Base-by-base conservation (phyloP, 2,329 filamentous ascomycete genomes). In the Fusarium miscanthi region DNA sequence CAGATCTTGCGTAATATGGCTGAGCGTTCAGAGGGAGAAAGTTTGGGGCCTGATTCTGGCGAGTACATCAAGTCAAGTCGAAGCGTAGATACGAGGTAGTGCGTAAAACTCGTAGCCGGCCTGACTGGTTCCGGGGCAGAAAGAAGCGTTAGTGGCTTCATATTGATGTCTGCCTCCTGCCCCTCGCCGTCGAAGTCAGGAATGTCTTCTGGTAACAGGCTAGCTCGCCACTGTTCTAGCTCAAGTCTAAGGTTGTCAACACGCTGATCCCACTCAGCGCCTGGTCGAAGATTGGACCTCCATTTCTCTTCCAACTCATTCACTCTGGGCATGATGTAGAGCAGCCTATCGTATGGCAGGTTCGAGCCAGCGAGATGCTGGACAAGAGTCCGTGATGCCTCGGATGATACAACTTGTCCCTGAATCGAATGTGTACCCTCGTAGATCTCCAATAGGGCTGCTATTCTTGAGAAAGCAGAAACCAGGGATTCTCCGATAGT, bases 271-370 rank as follows among this genome's bases (percentile, higher is more conserved):
- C 68, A 74, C 9, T 52, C 52, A 1, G 31, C n/a, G 3, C 61
- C 48, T 10, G 41, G 43, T 11, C 60, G 49, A 12, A 71, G 56
- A 25, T 62, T 70, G 0, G 43, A 57, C n/a, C 72, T 63, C 57
- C 68, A 74, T 7, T 74, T 66, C 16, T 74, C 71, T 19, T 74
- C 72, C 10, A 74, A 30, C 7, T 66, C 45, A 13, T 64, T 70
- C 0, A 74, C 58, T 10, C 59, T 49, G 3, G 72, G 72, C 43
- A 66, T 23, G 14, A 74, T 74, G 12, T 66, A 66, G 4, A 74
- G 59, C 6, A 70, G 65, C 5, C 69, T 59, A 21, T 74, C 72
- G 6, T 53, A 66, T 1, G 70, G 41, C 2, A 66, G 13, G 0
- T 12, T 42, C 1, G 70, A 73, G 5, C 52, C 43, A 13, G 42